phyloP scores from a whole-genome alignment of 208 protist species.

The Trichomonas tenax region DNA sequence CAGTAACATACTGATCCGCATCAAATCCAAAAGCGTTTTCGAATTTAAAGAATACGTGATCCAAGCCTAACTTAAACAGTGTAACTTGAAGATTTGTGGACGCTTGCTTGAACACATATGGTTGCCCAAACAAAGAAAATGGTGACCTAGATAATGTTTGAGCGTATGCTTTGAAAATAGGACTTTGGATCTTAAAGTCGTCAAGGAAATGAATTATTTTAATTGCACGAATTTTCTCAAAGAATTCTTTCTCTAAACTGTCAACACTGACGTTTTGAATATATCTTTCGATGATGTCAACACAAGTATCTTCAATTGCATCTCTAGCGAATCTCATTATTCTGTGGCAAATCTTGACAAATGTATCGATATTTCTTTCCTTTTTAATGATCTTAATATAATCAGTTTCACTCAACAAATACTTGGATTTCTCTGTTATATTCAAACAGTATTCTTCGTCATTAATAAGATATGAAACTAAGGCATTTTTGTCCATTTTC shows the following conservation, averaged over 20 bases:
- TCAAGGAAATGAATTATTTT: neutral
- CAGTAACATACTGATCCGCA: neutral
- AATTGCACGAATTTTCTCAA: neutral
- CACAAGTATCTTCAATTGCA: neutral
- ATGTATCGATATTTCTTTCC: neutral
- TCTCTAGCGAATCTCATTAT: neutral
- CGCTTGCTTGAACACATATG: neutral
- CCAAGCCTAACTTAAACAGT: neutral
- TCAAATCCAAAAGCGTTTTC: neutral
- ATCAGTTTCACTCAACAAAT: neutral
- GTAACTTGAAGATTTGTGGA: neutral
- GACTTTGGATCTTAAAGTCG: neutral
- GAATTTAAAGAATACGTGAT: neutral
- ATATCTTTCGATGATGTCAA: neutral
- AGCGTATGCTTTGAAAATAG: neutral
- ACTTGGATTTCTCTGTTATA: neutral
- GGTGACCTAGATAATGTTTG: neutral
- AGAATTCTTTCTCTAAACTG: neutral
- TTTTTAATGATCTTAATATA: neutral
- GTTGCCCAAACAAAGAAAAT: neutral
- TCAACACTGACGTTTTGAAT: neutral
- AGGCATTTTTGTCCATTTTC: neutral
- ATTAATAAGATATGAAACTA: neutral
- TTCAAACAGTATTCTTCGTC: neutral
- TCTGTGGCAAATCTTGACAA: neutral